Evolutionary conservation across 352 stramenopile species (phyloP).

Genomic region (Phytopythium litorale): DNA sequence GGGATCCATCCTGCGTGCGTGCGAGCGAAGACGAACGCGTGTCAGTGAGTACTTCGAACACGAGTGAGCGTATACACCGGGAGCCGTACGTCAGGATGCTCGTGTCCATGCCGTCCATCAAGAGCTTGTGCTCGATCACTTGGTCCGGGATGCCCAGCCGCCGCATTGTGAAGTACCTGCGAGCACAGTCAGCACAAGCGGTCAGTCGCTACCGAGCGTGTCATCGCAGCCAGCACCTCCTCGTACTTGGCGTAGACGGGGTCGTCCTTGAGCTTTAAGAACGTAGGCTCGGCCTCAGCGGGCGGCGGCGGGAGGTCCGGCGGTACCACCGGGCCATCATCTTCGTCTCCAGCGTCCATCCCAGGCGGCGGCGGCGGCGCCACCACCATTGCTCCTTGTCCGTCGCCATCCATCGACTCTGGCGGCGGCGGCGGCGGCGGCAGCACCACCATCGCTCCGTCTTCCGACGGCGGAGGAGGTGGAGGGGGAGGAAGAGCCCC

Average conservation of each 20-base stretch:
- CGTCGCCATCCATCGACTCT: constrained; percentile 10
- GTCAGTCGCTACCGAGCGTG: no score
- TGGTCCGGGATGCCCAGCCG: constrained; percentile 65
- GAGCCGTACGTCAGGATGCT: constrained; percentile 37
- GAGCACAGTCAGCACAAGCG: neutral
- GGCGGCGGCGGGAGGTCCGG: constrained; percentile 1
- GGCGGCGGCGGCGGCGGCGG: constrained; percentile 48
- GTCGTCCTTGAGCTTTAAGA: constrained; percentile 85
- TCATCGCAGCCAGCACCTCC: no score
- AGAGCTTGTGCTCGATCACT: constrained; percentile 75
- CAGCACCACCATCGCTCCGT: constrained; percentile 18
- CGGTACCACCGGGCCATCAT: constrained; percentile 10
- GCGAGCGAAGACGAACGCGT: neutral
- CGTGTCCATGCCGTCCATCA: constrained; percentile 73
- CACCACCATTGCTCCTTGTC: constrained; percentile 13
- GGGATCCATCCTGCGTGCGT: constrained; percentile 56
- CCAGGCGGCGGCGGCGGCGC: constrained; percentile 23
- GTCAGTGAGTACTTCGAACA: neutral
- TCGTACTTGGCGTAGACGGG: constrained; percentile 66
- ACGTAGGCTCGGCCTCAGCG: constrained; percentile 15
- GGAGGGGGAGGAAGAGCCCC: constrained; percentile 26
- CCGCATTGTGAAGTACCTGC: constrained; percentile 80
- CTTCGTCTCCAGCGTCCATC: constrained; percentile 21
- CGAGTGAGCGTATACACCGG: no score
- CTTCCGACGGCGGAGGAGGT: constrained; percentile 12